These are phyloP conservation scores for Mortierella antarctica DNA, from an alignment of 192 early-diverging fungal species.

Conservation along the genomic window DNA sequence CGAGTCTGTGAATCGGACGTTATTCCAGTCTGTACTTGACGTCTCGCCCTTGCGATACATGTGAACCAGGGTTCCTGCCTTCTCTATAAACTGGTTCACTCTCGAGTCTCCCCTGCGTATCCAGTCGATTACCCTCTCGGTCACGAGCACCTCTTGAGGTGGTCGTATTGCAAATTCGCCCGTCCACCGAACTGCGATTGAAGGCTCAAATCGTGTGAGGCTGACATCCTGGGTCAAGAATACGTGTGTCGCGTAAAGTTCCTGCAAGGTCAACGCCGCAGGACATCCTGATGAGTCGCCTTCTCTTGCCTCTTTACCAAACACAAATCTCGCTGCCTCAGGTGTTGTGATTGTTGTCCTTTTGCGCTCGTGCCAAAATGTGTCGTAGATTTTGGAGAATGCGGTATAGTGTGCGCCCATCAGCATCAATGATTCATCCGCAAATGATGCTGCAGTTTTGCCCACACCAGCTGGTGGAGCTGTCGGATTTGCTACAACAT, in stretches of 20 bases:
- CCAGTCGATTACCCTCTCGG: conserved; percentile 59
- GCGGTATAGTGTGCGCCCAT: conserved; percentile 46
- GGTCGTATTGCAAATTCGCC: conserved; percentile 63
- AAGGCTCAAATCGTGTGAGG: conserved; percentile 62
- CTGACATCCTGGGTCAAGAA: conserved; percentile 64
- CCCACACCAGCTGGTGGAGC: conserved; percentile 6
- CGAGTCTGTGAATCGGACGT: conserved; percentile 50
- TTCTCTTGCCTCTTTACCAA: conserved; percentile 22
- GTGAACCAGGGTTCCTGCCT: conserved; percentile 49
- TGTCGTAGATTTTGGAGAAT: conserved; percentile 49
- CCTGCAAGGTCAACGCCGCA: conserved; percentile 24
- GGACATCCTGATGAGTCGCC: background rate
- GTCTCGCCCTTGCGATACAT: conserved; percentile 17
- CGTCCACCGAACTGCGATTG: conserved; percentile 58
- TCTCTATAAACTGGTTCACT: conserved; percentile 63
- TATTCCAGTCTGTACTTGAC: conserved; percentile 24
- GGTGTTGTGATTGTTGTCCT: conserved; percentile 16
- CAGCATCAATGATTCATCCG: conserved; percentile 39
- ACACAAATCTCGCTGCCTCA: conserved; percentile 52
- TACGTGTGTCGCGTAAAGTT: conserved; percentile 68
- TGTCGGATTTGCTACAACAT: conserved; percentile 8
- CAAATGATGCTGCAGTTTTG: conserved; percentile 37
- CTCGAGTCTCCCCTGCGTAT: conserved; percentile 58
- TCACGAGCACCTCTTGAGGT: conserved; percentile 51
- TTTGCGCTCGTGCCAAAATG: conserved; percentile 45